Evolutionary conservation across 1,139 yeast species (phyloP).

Genomic region (Pichia sp.): DNA sequence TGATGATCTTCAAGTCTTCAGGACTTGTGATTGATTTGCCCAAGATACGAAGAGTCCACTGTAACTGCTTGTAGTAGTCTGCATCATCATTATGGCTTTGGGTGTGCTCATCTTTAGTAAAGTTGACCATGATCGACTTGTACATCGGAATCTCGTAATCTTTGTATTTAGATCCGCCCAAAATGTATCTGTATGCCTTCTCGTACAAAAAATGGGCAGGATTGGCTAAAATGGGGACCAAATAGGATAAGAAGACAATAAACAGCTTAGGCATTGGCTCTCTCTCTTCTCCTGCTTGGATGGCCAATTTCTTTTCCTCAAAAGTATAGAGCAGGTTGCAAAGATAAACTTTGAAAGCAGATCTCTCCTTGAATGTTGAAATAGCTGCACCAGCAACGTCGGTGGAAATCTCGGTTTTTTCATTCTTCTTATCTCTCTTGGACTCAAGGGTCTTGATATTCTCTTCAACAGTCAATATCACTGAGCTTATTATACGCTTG

Average conservation of each 20-base stretch:
- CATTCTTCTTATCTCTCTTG: constrained; percentile 16
- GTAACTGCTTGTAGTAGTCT: constrained; percentile 49
- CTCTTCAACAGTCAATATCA: constrained; percentile 22
- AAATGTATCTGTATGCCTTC: constrained; percentile 55
- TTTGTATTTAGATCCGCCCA: constrained; percentile 53
- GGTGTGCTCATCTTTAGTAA: constrained; percentile 30
- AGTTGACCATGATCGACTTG: constrained; percentile 37
- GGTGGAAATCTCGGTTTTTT: neutral
- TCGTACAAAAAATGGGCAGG: constrained; percentile 77
- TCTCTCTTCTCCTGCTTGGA: neutral
- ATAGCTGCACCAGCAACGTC: neutral
- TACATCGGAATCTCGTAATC: constrained; percentile 63
- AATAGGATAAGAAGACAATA: constrained; percentile 47
- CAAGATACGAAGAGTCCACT: constrained; percentile 61
- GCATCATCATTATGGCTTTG: constrained; percentile 36
- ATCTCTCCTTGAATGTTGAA: constrained; percentile 50
- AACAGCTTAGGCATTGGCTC: constrained; percentile 37
- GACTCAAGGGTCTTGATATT: constrained; percentile 21
- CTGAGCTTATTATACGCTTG: constrained; percentile 22
- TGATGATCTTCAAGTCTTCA: constrained; percentile 50
- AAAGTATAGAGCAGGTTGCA: constrained; percentile 56
- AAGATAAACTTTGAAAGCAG: constrained; percentile 52
- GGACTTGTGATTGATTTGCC: constrained; percentile 42
- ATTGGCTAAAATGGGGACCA: constrained; percentile 54
- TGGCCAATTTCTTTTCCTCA: constrained; percentile 25